Evolutionary conservation across 1,284 basidiomycete genomes (phyloP).

Genomic region (Leccinum olivaceoglutinosum): DNA sequence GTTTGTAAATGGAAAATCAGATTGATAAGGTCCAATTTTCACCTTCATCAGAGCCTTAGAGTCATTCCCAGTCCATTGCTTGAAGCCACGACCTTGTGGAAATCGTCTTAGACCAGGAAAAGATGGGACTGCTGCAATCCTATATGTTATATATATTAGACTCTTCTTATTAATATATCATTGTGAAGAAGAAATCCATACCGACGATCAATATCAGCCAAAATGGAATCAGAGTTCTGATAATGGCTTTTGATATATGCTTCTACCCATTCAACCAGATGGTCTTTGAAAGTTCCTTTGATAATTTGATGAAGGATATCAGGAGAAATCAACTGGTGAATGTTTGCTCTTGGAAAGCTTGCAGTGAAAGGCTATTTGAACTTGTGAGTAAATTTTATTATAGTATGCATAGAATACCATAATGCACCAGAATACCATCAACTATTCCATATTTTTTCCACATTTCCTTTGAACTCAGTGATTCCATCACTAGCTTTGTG

Average conservation of each 20-base stretch:
- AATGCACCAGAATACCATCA: background rate
- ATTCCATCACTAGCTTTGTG: background rate
- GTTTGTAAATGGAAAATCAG: too few species aligned
- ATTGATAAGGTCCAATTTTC: too few species aligned
- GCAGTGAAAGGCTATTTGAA: background rate
- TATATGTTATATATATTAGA: too few species aligned
- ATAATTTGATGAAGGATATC: background rate
- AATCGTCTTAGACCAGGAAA: background rate
- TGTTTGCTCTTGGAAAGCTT: background rate
- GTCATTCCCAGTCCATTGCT: background rate
- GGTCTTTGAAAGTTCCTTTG: background rate
- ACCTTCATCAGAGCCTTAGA: background rate
- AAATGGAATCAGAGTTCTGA: background rate
- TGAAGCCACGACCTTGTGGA: background rate
- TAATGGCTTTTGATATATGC: background rate
- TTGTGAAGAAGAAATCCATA: background rate
- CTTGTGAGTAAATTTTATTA: background rate
- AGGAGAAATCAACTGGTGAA: background rate
- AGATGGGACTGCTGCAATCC: background rate
- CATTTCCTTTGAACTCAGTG: background rate
- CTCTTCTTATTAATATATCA: too few species aligned
- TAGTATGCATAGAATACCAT: background rate
- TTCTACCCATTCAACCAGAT: background rate
- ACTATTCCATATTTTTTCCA: background rate
- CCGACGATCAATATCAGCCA: background rate